Base-by-base conservation (phyloP, 163 green algal genomes). In the Scenedesmus sp. region DNA sequence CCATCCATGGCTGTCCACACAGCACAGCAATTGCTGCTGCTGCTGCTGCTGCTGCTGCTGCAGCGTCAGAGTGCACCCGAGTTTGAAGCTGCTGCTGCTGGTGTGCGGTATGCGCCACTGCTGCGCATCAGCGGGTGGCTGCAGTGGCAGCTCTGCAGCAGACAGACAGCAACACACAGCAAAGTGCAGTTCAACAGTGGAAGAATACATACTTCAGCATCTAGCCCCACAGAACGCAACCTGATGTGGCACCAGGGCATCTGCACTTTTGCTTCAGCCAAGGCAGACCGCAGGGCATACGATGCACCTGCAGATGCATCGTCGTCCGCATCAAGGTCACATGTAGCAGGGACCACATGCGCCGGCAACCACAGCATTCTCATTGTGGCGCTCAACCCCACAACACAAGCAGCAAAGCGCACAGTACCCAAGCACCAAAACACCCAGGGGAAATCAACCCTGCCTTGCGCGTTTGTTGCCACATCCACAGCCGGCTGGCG, bases 61-160 rank as follows among this genome's bases (percentile, higher is more conserved):
- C 76, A 91, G 20, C 20, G 10, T 20, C 18, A 91, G 76, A 26
- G 55, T 62, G 52, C 87, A 91, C 12, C 87, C 87, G 18, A 55
- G 76, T 26, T 34, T 86, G 34, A 91, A 91, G 56, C 74, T 87
- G 34, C 59, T 64, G 26, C 55, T 64, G 76, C 87, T 91, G 57
- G 20, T 4, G 12, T 62, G 10, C 15, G 87, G 87, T 34, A 87
- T 23, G 7, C n/a, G 15, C 87, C 87, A 91, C 52, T 77, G 84
- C 15, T 81, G 34, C 15, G 18, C 87, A 54, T 9, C 20, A 20
- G 9, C 9, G 23, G 26, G 16, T 54, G 57, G 56, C 23, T 87
- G 87, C 87, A 91, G 76, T 34, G 76, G 34, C 87, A 91, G 26
- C n/a, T 91, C 87, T 91, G 87, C 76, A 85, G 70, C 70, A 76